Evolutionary conservation across 345 rosid genomes (phyloP), one percentile per base, ranked within the genome.

Genomic region (Cochlearia excelsa): DNA sequence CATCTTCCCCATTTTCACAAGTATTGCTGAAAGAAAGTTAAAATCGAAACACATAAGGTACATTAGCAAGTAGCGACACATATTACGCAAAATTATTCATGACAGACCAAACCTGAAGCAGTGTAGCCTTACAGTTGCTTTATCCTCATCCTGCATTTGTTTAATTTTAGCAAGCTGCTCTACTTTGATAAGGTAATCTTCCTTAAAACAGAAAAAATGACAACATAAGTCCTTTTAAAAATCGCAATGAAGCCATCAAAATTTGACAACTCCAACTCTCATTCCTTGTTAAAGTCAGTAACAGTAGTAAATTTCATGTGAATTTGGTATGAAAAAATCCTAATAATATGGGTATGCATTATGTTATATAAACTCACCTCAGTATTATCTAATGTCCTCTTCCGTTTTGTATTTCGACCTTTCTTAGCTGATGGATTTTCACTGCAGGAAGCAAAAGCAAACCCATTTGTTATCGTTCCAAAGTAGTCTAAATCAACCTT

Each of bases 111-210:
- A 86, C 97, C 60, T 84, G 62, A 86, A 75, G 28, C 87, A 80
- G 74, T 93, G 92, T 65, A 93, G 80, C 69, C 53, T 69, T 30
- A 81, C 85, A 40, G 69, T 42, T 51, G 77, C 80, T 77, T 74
- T 89, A 66, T 85, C 92, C 74, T 89, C 83, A 53, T 85, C 90
- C 76, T 93, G 97, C 81, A 77, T 82, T 68, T 76, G 77, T 75
- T 87, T 93, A 62, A 93, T 74, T 54, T 74, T 77, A 28, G 86
- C 83, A 54, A 85, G 65, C 52, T 80, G 74, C 70, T 84, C 82
- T 44, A 85, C 84, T 76, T 78, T 89, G 48, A 48, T 67, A 29
- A 81, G 63, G 68, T 74, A 79, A 48, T 64, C 37, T 29, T 74
- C 83, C 94, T 88, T 70, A 63, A 70, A 42, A 69, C 66, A 27